phyloP scores from a whole-genome alignment of 2,329 filamentous ascomycete genomes.

The Xylariales sp. region DNA sequence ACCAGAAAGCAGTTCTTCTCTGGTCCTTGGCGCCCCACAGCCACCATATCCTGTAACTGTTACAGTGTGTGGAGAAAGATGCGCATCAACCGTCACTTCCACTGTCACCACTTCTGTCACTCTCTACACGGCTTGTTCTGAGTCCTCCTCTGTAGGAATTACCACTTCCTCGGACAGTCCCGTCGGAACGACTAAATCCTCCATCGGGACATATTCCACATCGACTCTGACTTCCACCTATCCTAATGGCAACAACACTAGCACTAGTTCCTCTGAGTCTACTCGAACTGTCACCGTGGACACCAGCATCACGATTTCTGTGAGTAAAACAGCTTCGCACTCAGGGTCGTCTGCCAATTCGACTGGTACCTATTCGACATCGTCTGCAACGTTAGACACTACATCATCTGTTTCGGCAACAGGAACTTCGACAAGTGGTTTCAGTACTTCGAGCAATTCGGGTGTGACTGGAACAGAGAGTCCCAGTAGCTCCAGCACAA shows the following conservation, averaged over 20 bases:
- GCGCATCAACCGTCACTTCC: conserved; percentile 11
- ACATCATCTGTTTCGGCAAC: neutral
- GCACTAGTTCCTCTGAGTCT: neutral
- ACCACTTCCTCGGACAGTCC: neutral
- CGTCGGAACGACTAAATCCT: no score
- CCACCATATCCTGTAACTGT: conserved; percentile 18
- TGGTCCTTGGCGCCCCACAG: conserved; percentile 16
- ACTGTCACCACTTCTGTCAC: conserved; percentile 18
- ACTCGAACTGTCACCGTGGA: conserved; percentile 1
- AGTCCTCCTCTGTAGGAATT: conserved; percentile 2
- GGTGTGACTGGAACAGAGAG: neutral
- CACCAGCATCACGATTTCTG: neutral
- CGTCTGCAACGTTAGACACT: neutral
- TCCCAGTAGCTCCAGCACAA: neutral
- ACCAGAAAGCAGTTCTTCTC: conserved; percentile 14
- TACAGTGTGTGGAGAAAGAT: conserved; percentile 20
- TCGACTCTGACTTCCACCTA: neutral
- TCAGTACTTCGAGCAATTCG: neutral
- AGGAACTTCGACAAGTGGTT: neutral
- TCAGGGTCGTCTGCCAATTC: no score
- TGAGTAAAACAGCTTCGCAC: neutral
- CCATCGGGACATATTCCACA: no score
- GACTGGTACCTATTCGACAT: no score
- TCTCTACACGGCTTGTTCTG: conserved; percentile 18
- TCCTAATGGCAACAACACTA: neutral